These are phyloP conservation scores for Tuber melanosporum DNA, from an alignment of 495 filamentous ascomycete genomes.

Conservation along the genomic window DNA sequence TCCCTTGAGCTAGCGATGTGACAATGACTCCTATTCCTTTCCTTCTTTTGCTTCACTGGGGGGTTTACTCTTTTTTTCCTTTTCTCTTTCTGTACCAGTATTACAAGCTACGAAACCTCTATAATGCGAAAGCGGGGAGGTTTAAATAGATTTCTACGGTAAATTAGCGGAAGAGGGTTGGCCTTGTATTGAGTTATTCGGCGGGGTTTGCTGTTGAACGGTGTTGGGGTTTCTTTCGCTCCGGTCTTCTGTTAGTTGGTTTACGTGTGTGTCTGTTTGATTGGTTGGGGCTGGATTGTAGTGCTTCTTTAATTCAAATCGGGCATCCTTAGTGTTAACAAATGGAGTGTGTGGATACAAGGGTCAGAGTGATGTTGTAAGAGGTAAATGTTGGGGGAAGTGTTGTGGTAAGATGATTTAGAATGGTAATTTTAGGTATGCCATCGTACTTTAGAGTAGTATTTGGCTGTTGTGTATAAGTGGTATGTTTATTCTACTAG, in stretches of 20 bases:
- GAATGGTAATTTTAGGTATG: neutral
- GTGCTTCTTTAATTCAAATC: neutral
- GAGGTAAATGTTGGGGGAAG: neutral
- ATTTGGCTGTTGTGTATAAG: neutral
- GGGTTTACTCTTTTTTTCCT: neutral
- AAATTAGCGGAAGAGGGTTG: neutral
- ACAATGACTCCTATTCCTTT: neutral
- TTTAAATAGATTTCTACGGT: neutral
- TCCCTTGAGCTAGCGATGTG: slow-evolving; percentile 4
- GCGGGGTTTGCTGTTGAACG: neutral
- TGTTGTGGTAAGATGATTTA: neutral
- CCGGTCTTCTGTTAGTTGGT: neutral
- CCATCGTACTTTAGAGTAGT: neutral
- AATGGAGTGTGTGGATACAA: neutral
- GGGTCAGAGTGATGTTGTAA: neutral
- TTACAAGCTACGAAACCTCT: neutral
- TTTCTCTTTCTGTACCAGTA: neutral
- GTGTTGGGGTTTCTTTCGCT: neutral
- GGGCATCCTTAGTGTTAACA: neutral
- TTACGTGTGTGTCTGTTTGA: neutral
- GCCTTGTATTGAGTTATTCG: neutral
- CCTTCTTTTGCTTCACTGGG: neutral
- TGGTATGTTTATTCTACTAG: neutral
- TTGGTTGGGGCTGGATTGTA: neutral
- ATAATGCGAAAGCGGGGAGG: neutral